Conservation (phyloP, 2,329 filamentous ascomycete species). For the Lachnellula hyalina region DNA sequence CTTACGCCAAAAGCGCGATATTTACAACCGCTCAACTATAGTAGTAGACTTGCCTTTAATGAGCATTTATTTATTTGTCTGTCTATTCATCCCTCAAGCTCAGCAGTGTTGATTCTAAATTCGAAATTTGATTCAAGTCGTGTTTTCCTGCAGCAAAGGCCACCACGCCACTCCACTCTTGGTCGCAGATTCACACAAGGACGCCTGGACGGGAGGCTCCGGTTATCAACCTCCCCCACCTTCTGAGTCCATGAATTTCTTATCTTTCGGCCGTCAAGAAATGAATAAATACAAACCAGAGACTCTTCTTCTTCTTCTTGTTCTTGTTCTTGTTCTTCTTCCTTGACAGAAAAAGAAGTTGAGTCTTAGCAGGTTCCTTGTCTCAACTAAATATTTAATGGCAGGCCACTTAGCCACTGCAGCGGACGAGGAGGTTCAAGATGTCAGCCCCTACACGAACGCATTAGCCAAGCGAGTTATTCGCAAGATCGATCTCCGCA, state of each 20-base stretch:
- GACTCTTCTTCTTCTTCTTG: not conserved
- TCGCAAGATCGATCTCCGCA: slow-evolving; percentile 49
- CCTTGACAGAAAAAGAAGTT: not conserved
- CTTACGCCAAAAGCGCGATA: not conserved
- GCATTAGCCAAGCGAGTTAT: slow-evolving; percentile 37
- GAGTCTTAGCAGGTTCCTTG: not conserved
- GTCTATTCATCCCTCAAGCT: too few species aligned
- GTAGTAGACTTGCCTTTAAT: not conserved
- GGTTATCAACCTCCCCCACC: too few species aligned
- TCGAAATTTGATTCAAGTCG: not conserved
- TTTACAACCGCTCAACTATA: not conserved
- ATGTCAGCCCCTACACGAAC: slow-evolving; percentile 13
- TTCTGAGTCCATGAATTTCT: too few species aligned
- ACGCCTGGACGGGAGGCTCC: too few species aligned
- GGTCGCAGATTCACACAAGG: too few species aligned
- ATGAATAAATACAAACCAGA: too few species aligned
- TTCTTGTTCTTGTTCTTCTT: not conserved
- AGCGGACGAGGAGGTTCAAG: slow-evolving; percentile 9
- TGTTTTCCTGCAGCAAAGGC: too few species aligned
- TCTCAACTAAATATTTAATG: not conserved
- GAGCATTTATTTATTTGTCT: not conserved
- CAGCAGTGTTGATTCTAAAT: not conserved
- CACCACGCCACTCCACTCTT: too few species aligned
- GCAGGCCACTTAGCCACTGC: not conserved
- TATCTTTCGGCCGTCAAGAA: not conserved